Evolutionary conservation across 352 stramenopile species (phyloP).

Genomic region (Pythium aphanidermatum): DNA sequence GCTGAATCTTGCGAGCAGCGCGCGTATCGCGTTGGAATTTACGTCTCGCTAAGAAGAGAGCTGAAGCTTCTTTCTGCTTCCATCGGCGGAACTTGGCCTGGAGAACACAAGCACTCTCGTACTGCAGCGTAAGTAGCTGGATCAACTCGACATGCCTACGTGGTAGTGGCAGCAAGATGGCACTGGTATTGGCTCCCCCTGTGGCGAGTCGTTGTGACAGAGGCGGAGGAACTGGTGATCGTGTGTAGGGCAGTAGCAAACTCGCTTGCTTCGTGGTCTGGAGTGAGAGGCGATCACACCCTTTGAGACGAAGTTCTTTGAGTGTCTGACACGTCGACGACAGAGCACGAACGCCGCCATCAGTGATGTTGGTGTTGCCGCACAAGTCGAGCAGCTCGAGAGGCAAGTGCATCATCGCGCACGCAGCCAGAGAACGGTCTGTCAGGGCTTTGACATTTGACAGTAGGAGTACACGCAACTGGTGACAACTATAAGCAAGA

Average conservation of each 20-base stretch:
- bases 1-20: constrained; percentile 51
- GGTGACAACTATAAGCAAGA: constrained; percentile 36
- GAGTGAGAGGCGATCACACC: constrained; percentile 52
- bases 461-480: constrained; percentile 31
- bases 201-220: constrained; percentile 37
- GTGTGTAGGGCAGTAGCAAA: constrained; percentile 37
- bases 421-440: constrained; percentile 36
- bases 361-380: constrained; percentile 55
- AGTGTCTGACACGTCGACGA: constrained; percentile 34
- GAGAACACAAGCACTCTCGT: constrained; percentile 30
- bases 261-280: constrained; percentile 29
- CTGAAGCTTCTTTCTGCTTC: constrained; percentile 31
- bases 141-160: constrained; percentile 32
- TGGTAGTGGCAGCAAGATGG: constrained; percentile 27
- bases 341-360: constrained; percentile 35
- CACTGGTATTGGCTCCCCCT: constrained; percentile 24
- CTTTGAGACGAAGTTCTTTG: constrained; percentile 50
- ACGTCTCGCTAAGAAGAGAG: constrained; percentile 33
- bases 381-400: constrained; percentile 42
- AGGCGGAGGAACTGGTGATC: constrained; percentile 18
- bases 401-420: constrained; percentile 34
- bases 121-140: constrained; percentile 23
- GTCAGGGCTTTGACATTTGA: constrained; percentile 37
- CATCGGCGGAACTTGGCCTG: constrained; percentile 42
- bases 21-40: constrained; percentile 29